Evolutionary conservation across 345 rosid genomes (phyloP).

Genomic region (Rubroshorea leprosula): DNA sequence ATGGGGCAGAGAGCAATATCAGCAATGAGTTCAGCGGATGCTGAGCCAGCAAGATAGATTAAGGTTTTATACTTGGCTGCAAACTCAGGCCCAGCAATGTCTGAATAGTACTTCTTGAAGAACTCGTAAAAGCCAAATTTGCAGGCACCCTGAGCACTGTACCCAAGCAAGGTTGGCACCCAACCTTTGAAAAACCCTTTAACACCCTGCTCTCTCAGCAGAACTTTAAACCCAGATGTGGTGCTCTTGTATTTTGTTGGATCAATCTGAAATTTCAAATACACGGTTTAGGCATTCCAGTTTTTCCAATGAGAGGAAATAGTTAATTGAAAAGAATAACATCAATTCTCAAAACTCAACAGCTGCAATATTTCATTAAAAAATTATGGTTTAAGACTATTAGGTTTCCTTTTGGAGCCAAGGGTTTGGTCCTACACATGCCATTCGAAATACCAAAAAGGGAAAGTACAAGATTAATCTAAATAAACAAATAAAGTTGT

Average conservation of each 20-base stretch:
- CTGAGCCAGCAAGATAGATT: constrained; percentile 91
- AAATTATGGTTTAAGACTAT: too few species aligned
- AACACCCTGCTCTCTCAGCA: constrained; percentile 80
- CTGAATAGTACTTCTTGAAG: constrained; percentile 91
- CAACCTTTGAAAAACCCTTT: constrained; percentile 84
- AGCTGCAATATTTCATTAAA: too few species aligned
- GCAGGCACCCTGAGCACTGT: constrained; percentile 96
- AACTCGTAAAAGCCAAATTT: constrained; percentile 83
- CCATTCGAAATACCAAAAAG: too few species aligned
- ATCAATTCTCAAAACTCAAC: not conserved
- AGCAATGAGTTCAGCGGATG: constrained; percentile 87
- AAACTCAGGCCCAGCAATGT: constrained; percentile 84
- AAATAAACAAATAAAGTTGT: too few species aligned
- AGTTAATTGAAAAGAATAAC: not conserved
- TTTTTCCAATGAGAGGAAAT: not conserved
- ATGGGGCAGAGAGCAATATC: constrained; percentile 92
- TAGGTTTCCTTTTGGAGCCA: too few species aligned
- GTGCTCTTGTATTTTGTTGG: constrained; percentile 82
- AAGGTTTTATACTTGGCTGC: constrained; percentile 84
- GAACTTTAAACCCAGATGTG: constrained; percentile 63
- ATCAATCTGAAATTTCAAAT: constrained; percentile 52
- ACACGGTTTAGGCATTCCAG: not conserved
- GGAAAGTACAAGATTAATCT: too few species aligned
- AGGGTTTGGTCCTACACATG: too few species aligned
- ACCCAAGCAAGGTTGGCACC: constrained; percentile 89